phyloP scores from a whole-genome alignment of 2,329 filamentous ascomycete species.

The Nemania bipapillata region DNA sequence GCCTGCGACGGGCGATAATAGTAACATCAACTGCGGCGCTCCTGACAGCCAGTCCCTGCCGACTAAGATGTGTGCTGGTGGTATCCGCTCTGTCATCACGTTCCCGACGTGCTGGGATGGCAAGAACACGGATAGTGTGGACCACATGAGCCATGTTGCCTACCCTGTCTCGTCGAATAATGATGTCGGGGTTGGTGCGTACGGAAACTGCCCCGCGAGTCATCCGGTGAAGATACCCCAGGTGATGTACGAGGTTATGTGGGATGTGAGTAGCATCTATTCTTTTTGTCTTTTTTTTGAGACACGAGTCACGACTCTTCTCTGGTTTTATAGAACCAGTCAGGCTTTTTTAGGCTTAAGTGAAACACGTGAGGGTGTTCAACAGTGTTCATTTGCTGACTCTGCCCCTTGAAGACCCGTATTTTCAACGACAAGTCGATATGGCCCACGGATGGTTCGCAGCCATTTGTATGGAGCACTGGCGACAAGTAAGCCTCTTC shows the following conservation, averaged over 20 bases:
- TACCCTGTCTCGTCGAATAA: slow-evolving; percentile 55
- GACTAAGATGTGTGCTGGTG: slow-evolving; percentile 60
- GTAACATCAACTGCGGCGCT: slow-evolving; percentile 50
- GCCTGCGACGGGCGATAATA: slow-evolving; percentile 43
- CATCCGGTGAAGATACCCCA: slow-evolving; percentile 67
- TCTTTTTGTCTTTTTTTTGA: not conserved
- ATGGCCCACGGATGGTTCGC: slow-evolving; percentile 47
- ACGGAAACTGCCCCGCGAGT: slow-evolving; percentile 59
- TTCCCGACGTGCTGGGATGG: slow-evolving; percentile 69
- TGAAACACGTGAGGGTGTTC: not conserved
- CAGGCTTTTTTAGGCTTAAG: too few species aligned
- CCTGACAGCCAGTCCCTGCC: slow-evolving; percentile 62
- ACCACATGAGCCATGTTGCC: slow-evolving; percentile 63
- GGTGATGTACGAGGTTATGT: slow-evolving; percentile 66
- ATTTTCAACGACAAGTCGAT: slow-evolving; percentile 46
- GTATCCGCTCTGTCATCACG: slow-evolving; percentile 62
- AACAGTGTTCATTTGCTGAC: slow-evolving; percentile 4
- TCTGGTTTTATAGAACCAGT: not conserved
- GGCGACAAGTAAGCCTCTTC: slow-evolving; percentile 37
- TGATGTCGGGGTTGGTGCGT: slow-evolving; percentile 48
- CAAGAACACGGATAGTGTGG: slow-evolving; percentile 57
- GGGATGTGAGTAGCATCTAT: slow-evolving; percentile 52
- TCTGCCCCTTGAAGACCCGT: slow-evolving; percentile 34
- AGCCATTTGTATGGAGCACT: slow-evolving; percentile 50
- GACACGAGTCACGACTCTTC: not conserved